A percentile compares a stretch with the other conserved stretches of the same genome.
Conservation (phyloP, 441 rosid species). For the Adansonia madagascariensis region DNA sequence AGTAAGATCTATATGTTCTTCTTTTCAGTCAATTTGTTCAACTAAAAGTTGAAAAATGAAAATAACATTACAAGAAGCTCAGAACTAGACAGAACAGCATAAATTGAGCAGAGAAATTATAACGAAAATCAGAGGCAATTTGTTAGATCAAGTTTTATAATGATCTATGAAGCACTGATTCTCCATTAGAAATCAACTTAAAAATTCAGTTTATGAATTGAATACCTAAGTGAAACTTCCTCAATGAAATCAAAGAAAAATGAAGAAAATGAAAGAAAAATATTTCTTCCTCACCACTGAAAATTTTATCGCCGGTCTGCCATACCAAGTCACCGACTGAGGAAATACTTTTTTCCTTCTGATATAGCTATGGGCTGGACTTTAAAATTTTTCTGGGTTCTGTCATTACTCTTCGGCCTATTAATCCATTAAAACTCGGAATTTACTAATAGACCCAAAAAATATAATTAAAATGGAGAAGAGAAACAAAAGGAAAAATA, state of each 20-base stretch:
- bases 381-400: background rate
- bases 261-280: constrained; percentile 13
- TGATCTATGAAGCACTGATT: background rate
- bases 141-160: constrained; percentile 18
- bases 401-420: constrained; percentile 2
- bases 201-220: background rate
- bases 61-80: constrained; percentile 1
- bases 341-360: background rate
- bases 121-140: constrained; percentile 19
- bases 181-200: constrained; percentile 2
- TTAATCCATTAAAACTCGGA: background rate
- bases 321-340: background rate
- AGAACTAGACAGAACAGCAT: background rate
- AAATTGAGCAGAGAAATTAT: constrained; percentile 16
- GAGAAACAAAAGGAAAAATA: no score
- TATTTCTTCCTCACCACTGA: background rate
- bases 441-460: background rate
- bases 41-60: background rate
- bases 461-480: no score
- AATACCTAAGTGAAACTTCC: background rate
- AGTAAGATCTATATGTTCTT: background rate
- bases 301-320: constrained; percentile 19
- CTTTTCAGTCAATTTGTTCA: background rate
- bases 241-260: background rate
- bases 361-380: constrained; percentile 7